These are phyloP conservation scores for Xylariaceae sp. DNA, from an alignment of 2,329 filamentous ascomycete genomes.

Conservation along the genomic window DNA sequence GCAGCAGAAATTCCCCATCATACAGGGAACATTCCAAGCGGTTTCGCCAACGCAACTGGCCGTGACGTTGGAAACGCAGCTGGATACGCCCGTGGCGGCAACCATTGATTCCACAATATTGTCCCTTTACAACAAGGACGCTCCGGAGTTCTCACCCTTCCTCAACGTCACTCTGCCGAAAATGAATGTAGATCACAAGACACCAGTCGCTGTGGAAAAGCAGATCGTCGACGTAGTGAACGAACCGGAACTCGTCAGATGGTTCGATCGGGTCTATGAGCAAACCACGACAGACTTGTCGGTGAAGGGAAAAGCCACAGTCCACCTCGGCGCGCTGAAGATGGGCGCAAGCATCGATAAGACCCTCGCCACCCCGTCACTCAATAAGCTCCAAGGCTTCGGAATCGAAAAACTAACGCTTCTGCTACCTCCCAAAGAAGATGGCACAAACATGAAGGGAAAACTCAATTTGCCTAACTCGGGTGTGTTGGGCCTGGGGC, in stretches of 20 bases:
- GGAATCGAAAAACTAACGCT: slow-evolving; percentile 35
- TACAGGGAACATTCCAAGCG: slow-evolving; percentile 33
- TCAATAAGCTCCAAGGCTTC: slow-evolving; percentile 39
- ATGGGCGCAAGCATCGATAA: slow-evolving; percentile 38
- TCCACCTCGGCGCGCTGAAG: slow-evolving; percentile 38
- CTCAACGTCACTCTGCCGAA: slow-evolving; percentile 32
- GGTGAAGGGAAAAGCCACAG: slow-evolving; percentile 33
- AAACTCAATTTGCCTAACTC: slow-evolving; percentile 42
- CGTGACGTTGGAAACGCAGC: slow-evolving; percentile 35
- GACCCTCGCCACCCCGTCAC: slow-evolving; percentile 35
- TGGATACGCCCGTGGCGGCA: slow-evolving; percentile 36
- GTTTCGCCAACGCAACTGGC: slow-evolving; percentile 33
- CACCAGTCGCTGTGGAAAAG: slow-evolving; percentile 32
- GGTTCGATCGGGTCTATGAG: slow-evolving; percentile 39
- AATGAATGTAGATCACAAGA: slow-evolving; percentile 34
- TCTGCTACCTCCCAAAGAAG: slow-evolving; percentile 33
- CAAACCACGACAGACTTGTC: slow-evolving; percentile 35
- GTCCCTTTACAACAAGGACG: slow-evolving; percentile 38
- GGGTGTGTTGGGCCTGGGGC: slow-evolving; percentile 39
- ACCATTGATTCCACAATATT: slow-evolving; percentile 37
- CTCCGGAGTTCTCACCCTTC: slow-evolving; percentile 30
- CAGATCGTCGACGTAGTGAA: slow-evolving; percentile 36
- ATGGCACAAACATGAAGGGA: slow-evolving; percentile 41
- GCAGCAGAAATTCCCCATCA: slow-evolving; percentile 37
- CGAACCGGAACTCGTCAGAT: slow-evolving; percentile 36